Evolutionary conservation across 2,329 filamentous ascomycete genomes (phyloP), one percentile per base, ranked within the genome.

Genomic region (Sphaerulina vaccinii): DNA sequence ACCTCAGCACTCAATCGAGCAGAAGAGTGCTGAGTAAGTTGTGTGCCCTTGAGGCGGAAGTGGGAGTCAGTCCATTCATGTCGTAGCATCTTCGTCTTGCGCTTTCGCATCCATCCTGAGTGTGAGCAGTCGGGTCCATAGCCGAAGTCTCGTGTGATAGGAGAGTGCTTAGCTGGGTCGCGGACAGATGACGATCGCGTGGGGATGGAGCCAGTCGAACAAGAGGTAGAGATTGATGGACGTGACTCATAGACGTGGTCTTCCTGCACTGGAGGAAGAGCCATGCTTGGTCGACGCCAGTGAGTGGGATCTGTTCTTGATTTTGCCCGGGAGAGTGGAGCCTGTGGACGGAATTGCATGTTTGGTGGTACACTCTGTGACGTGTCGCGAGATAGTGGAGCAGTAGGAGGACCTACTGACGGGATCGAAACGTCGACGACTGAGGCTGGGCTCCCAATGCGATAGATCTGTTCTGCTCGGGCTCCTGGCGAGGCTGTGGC

Each of bases 1-100:
- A 86, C 83, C 57, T 87, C 81, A 65, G 86, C 84, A 0, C 70
- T 69, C 3, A 75, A 69, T 7, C 72, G 67, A 43, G 73, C 71
- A 59, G 76, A 75, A 16, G 71, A 69, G 76, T 91, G 88, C 81
- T 92, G 86, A 49, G 86, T 84, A 16, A 79, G 72, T 49, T 72
- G 68, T 0, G 76, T 77, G 59, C 75, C 76, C 40, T 85, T 84
- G 57, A 96, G 85, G 21, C 88, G 90, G 70, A 93, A 95, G 75
- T 92, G 93, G 62, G 90, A 86, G 68, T 95, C 88, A 65, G 90
- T 84, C 91, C 91, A 96, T 74, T 96, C 91, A 70, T 95, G 88
- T 37, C 90, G 88, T 55, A 96, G 81, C 76, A 96, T 84, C 65
- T 84, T 85, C 27, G 87, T 95, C 75, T 90, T 90, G 67, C 92